Conservation (phyloP, 2,329 filamentous ascomycete species). For the Teratosphaeria pseudoeucalypti region DNA sequence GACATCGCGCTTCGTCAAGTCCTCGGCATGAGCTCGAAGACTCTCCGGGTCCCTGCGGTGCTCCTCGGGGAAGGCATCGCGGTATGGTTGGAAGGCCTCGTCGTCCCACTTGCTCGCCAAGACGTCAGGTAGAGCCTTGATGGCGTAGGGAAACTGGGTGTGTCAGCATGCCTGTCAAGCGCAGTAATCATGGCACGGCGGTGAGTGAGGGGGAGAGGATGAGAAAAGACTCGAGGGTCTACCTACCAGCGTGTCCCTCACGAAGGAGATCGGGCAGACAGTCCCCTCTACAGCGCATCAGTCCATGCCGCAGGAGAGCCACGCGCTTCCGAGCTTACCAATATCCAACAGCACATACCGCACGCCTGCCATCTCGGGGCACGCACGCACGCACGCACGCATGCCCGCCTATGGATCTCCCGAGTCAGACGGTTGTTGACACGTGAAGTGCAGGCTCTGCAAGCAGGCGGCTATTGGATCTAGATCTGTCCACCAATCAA, state of each 20-base stretch:
- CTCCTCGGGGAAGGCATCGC: constrained; percentile 59
- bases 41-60: constrained; percentile 48
- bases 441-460: background rate
- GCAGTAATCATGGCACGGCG: background rate
- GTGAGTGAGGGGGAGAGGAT: background rate
- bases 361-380: constrained; percentile 17
- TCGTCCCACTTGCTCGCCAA: constrained; percentile 58
- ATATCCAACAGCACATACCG: constrained; percentile 29
- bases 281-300: constrained; percentile 55
- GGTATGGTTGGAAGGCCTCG: constrained; percentile 55
- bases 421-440: background rate
- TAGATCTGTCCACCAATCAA: background rate
- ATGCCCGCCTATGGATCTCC: background rate
- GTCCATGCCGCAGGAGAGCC: constrained; percentile 4
- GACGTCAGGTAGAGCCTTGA: constrained; percentile 53
- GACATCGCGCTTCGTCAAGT: constrained; percentile 61
- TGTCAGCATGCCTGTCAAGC: background rate
- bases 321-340: constrained; percentile 16
- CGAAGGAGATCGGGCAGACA: constrained; percentile 73
- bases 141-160: constrained; percentile 60
- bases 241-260: constrained; percentile 72
- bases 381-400: background rate
- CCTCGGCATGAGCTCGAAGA: constrained; percentile 56
- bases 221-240: background rate
- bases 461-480: background rate